phyloP scores from a whole-genome alignment of 2,329 filamentous ascomycete genomes.

The Emericellopsis cladophorae region DNA sequence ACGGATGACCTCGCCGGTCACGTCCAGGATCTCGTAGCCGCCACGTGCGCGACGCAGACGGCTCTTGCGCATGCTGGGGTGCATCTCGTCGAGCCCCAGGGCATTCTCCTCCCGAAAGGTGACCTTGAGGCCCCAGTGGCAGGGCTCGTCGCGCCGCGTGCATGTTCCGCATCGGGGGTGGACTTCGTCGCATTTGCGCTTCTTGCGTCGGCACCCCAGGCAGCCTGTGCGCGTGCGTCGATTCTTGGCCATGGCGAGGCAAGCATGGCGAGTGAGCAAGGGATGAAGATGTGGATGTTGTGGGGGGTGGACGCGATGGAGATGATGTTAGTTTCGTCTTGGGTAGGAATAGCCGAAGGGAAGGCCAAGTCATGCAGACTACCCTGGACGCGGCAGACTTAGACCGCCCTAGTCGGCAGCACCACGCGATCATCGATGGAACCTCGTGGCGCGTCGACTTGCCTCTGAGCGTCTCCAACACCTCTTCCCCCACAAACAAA shows the following conservation, averaged over 20 bases:
- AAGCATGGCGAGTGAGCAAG: neutral
- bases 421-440: no score
- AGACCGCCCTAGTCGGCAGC: no score
- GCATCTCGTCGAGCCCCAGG: conserved; percentile 14
- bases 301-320: no score
- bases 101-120: conserved; percentile 23
- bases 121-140: conserved; percentile 24
- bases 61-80: conserved; percentile 17
- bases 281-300: no score
- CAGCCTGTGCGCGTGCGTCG: conserved; percentile 3
- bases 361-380: no score
- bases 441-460: no score
- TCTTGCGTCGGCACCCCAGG: conserved; percentile 4
- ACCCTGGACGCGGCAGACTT: no score
- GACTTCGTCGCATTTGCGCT: conserved; percentile 14
- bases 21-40: conserved; percentile 21
- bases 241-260: neutral
- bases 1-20: conserved; percentile 21
- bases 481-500: no score
- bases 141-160: conserved; percentile 14
- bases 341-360: no score
- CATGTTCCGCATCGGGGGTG: conserved; percentile 21
- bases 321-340: no score
- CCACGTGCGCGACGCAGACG: conserved; percentile 8
- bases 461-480: no score